Base-by-base conservation (phyloP, 192 early-diverging fungal genomes). In the Coemansia sp. region DNA sequence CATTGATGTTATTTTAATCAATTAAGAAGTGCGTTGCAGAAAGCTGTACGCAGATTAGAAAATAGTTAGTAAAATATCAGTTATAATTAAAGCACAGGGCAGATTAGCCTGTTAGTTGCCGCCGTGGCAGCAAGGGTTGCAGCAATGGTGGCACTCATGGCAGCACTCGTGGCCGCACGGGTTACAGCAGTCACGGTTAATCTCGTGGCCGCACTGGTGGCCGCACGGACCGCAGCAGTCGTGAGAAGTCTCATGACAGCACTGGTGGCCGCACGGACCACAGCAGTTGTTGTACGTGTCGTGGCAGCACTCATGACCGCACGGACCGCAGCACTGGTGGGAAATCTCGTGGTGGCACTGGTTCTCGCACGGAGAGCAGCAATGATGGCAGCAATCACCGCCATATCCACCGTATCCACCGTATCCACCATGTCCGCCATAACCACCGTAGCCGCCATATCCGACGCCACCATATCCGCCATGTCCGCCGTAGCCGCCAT, bases 241-340 rank as follows among this genome's bases (percentile, higher is more conserved):
- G 41, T 73, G 60, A 45, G 45, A 56, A 17, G 12, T 17, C 5
- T 37, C 29, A 29, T 71, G 69, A 58, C 58, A 65, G 58, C 69
- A 71, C 23, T 71, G 56, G 35, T 64, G 62, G 35, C 63, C 49
- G 55, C 62, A 65, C 8, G 65, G 57, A 41, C 48, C 54, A n/a
- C 64, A 66, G 56, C 69, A 65, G 23, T 66, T 39, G 48, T 65
- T 56, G 58, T 57, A 19, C 29, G 11, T 15, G 9, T 57, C 56
- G 24, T 71, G 69, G 63, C 63, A 72, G 70, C 70, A 66, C 35
- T 65, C 63, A 50, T 63, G 62, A 2, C 57, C 61, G 58, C 72
- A 74, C 10, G 65, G 62, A 23, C 66, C 56, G 53, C 67, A 65
- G 29, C 65, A 63, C 37, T 66, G 53, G 38, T 72, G 59, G 56